Conservation (phyloP, 164 flowering plant species). For the Akebia trifoliata region DNA sequence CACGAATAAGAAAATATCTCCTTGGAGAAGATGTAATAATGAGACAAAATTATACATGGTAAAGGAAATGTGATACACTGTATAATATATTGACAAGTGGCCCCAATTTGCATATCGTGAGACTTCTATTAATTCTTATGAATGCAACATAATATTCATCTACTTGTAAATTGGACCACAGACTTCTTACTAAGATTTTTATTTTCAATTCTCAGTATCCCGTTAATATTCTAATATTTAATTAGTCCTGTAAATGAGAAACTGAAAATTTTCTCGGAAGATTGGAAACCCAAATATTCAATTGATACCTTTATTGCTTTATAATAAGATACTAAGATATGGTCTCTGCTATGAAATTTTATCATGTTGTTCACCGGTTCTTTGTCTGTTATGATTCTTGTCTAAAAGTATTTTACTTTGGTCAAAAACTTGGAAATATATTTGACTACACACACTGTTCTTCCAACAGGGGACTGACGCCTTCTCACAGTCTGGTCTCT, state of each 20-base stretch:
- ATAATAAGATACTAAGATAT: no score
- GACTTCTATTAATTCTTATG: background rate
- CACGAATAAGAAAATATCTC: no score
- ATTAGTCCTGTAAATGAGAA: background rate
- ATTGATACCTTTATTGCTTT: no score
- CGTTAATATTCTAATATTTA: background rate
- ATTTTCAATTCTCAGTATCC: background rate
- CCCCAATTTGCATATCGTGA: background rate
- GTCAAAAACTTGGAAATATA: background rate
- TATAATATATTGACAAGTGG: background rate
- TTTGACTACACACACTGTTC: background rate
- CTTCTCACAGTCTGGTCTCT: conserved; percentile 95
- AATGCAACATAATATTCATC: background rate
- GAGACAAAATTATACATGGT: background rate
- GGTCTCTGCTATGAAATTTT: background rate
- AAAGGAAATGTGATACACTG: background rate
- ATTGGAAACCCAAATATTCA: no score
- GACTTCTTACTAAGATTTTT: background rate
- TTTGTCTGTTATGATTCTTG: background rate
- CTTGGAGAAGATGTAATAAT: no score
- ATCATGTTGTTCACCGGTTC: background rate
- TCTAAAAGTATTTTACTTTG: background rate
- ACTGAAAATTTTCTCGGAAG: background rate
- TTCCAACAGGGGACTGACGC: conserved; percentile 80
- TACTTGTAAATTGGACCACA: background rate